These are phyloP conservation scores for Aspergillus persii DNA, from an alignment of 2,329 filamentous ascomycete genomes.

Conservation along the genomic window DNA sequence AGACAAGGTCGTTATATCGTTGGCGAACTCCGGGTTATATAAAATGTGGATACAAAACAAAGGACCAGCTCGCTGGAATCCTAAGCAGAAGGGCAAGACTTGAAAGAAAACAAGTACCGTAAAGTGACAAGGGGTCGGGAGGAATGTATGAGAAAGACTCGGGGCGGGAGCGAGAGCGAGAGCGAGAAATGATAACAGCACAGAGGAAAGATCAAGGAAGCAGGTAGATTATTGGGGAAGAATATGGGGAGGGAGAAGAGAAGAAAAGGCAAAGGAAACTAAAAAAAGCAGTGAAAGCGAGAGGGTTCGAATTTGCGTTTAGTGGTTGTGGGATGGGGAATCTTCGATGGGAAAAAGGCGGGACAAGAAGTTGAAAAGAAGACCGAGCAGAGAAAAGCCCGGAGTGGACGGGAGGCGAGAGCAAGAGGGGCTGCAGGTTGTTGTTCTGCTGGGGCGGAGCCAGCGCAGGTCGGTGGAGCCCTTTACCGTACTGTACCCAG, in stretches of 20 bases:
- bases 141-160: slow-evolving; percentile 19
- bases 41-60: slow-evolving; percentile 26
- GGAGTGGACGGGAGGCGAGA: too few species aligned
- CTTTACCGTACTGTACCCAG: neutral
- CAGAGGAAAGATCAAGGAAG: slow-evolving; percentile 3
- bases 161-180: slow-evolving; percentile 12
- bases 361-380: slow-evolving; percentile 25
- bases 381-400: slow-evolving; percentile 3
- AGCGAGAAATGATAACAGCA: slow-evolving; percentile 8
- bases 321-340: slow-evolving; percentile 25
- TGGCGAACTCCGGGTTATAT: slow-evolving; percentile 4
- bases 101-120: slow-evolving; percentile 23
- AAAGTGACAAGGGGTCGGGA: slow-evolving; percentile 17
- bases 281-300: slow-evolving; percentile 15
- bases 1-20: slow-evolving; percentile 17
- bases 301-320: slow-evolving; percentile 18
- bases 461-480: slow-evolving; percentile 18
- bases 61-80: slow-evolving; percentile 20
- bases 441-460: slow-evolving; percentile 28
- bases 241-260: slow-evolving; percentile 7
- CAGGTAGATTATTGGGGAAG: slow-evolving; percentile 12
- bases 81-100: slow-evolving; percentile 10
- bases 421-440: slow-evolving; percentile 26
- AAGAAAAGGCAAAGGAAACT: slow-evolving; percentile 17
- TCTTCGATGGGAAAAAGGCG: slow-evolving; percentile 20